A percentile compares a stretch with the other conserved stretches of the same genome.
These are phyloP conservation scores for Globisporangium megalacanthum DNA, from an alignment of 352 stramenopile species.

Conservation along the genomic window DNA sequence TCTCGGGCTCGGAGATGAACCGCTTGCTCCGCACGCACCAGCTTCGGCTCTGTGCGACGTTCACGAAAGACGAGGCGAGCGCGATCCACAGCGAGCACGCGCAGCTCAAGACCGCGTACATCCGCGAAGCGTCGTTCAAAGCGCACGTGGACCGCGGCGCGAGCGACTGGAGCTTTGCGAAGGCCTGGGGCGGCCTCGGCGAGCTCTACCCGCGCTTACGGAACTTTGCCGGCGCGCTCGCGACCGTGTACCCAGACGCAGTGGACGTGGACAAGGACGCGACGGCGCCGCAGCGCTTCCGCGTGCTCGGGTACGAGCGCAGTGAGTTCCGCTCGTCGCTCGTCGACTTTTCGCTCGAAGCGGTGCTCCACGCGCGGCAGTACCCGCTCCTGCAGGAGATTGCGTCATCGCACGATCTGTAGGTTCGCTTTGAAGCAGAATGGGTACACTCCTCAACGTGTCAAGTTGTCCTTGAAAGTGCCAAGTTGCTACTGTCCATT, in stretches of 20 bases:
- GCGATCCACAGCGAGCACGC: constrained; percentile 14
- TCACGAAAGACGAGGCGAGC: constrained; percentile 9
- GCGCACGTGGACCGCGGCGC: constrained; percentile 7
- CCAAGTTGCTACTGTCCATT: too few species aligned
- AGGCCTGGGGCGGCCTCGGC: constrained; percentile 10
- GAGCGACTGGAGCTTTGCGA: constrained; percentile 8
- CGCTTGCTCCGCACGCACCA: constrained; percentile 13
- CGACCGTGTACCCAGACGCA: constrained; percentile 8
- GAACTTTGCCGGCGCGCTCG: constrained; percentile 11
- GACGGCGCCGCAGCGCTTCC: background rate
- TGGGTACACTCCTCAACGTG: background rate
- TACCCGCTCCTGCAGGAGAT: constrained; percentile 7
- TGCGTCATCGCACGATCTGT: constrained; percentile 3
- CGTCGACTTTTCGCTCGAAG: constrained; percentile 14
- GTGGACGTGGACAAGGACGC: background rate
- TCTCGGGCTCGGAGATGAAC: constrained; percentile 14
- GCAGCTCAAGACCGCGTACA: constrained; percentile 14
- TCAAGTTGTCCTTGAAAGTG: background rate
- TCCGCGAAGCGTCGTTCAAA: constrained; percentile 13
- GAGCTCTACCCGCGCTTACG: constrained; percentile 9
- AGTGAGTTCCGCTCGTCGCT: constrained; percentile 13
- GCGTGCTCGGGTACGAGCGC: constrained; percentile 10
- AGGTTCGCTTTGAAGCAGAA: background rate
- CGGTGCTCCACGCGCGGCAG: constrained; percentile 11
- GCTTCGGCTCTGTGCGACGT: constrained; percentile 9